Percentiles rank a stretch among this genome's conserved stretches.
Evolutionary conservation across 148 eudicot genomes (phyloP).

Genomic region (Chenopodium suecicum): DNA sequence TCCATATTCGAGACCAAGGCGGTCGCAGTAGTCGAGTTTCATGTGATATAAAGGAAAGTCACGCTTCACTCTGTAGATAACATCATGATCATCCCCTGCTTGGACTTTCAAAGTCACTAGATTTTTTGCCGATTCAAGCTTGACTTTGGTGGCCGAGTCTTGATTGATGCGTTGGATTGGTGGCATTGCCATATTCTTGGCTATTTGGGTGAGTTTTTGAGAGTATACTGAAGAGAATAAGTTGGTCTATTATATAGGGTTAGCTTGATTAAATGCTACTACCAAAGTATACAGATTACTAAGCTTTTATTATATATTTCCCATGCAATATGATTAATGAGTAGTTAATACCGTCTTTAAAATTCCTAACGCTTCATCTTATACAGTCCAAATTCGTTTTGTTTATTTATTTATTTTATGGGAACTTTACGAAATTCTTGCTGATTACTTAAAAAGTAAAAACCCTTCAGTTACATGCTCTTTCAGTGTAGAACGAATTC

Average conservation of each 20-base stretch:
- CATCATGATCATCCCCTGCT: slow-evolving; percentile 18
- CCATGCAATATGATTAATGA: background rate
- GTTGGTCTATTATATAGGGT: background rate
- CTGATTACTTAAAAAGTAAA: too few species aligned
- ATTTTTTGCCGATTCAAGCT: slow-evolving; percentile 5
- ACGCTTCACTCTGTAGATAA: background rate
- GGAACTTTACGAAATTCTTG: too few species aligned
- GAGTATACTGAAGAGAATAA: background rate
- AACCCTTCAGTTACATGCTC: too few species aligned
- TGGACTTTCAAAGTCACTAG: slow-evolving; percentile 18
- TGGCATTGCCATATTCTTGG: background rate
- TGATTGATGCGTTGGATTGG: slow-evolving; percentile 5
- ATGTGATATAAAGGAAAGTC: slow-evolving; percentile 12
- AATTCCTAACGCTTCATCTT: too few species aligned
- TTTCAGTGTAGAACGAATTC: too few species aligned
- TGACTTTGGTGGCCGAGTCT: background rate
- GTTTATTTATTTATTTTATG: too few species aligned
- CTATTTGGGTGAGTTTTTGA: background rate
- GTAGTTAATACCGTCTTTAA: too few species aligned
- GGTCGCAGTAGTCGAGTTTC: slow-evolving; percentile 18
- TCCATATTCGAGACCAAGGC: slow-evolving; percentile 10
- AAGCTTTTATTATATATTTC: background rate
- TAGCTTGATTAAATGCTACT: background rate
- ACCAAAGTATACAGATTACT: background rate
- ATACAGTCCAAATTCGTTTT: too few species aligned